A percentile compares a stretch with the other conserved stretches of the same genome.
phyloP scores from a whole-genome alignment of 148 eudicot species.

The Euryodendron excelsum region DNA sequence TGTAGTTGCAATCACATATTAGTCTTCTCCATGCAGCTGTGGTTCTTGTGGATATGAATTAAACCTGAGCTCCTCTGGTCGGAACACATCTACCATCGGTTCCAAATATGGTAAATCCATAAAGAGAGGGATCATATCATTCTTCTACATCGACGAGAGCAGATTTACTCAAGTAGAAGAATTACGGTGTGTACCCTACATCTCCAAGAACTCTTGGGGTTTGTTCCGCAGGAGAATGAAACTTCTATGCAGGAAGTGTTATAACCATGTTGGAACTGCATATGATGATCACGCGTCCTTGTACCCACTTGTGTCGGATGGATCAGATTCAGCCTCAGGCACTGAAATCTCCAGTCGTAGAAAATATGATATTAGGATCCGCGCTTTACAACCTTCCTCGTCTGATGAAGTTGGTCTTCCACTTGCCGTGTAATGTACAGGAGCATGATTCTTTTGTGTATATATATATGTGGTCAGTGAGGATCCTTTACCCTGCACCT shows the following conservation, averaged over 20 bases:
- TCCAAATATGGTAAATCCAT: constrained; percentile 71
- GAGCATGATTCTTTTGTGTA: not conserved
- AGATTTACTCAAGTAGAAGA: constrained; percentile 59
- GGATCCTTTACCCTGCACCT: no score
- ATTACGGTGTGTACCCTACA: constrained; percentile 55
- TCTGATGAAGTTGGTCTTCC: constrained; percentile 40
- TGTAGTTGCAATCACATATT: not conserved
- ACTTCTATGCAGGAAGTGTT: constrained; percentile 72
- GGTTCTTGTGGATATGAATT: constrained; percentile 79
- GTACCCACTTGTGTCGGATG: constrained; percentile 42
- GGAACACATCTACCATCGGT: constrained; percentile 61
- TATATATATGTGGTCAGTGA: no score
- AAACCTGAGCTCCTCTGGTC: constrained; percentile 63
- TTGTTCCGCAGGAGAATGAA: constrained; percentile 54
- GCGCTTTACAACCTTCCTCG: constrained; percentile 66
- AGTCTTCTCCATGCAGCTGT: constrained; percentile 51
- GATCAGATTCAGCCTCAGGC: constrained; percentile 35
- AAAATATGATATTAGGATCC: constrained; percentile 59
- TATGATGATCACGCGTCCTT: constrained; percentile 29
- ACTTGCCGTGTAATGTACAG: constrained; percentile 32
- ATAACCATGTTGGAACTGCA: constrained; percentile 56
- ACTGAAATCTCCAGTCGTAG: constrained; percentile 31
- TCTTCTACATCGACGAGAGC: constrained; percentile 64
- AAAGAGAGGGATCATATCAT: constrained; percentile 70
- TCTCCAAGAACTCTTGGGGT: constrained; percentile 61